Evolutionary conservation across 192 early-diverging fungal genomes (phyloP).

Genomic region (Mortierella hygrophila): DNA sequence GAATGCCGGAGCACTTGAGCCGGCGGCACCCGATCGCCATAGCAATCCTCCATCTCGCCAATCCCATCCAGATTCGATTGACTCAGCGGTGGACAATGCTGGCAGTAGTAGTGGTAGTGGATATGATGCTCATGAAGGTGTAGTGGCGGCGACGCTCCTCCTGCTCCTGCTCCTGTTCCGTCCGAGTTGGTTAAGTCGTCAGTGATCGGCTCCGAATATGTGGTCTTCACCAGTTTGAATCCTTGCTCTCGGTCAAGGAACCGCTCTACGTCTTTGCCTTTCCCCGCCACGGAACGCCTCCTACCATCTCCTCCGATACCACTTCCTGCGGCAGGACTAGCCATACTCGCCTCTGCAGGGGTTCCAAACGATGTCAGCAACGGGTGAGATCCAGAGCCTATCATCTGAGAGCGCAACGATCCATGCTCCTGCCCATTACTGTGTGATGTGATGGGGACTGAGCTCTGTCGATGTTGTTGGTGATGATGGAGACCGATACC

Average conservation of each 20-base stretch:
- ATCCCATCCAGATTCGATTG: slow-evolving; percentile 8
- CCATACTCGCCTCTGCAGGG: not conserved
- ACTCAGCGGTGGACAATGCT: slow-evolving; percentile 33
- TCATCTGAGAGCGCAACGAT: not conserved
- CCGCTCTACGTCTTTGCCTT: slow-evolving; percentile 17
- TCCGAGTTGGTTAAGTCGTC: not conserved
- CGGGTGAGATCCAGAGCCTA: slow-evolving; percentile 29
- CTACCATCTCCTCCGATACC: not conserved
- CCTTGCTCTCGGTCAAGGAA: not conserved
- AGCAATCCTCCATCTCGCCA: not conserved
- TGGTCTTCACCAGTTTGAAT: not conserved
- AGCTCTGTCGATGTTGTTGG: not conserved
- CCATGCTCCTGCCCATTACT: not conserved
- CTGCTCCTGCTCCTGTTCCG: not conserved
- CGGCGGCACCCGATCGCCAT: not conserved
- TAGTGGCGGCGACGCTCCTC: not conserved
- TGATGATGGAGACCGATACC: not conserved
- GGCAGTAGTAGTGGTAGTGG: slow-evolving; percentile 50
- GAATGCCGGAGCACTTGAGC: not conserved
- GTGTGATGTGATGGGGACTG: not conserved
- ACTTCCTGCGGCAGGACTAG: not conserved
- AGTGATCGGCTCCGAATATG: not conserved
- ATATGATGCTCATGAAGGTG: slow-evolving; percentile 48
- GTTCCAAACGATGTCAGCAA: slow-evolving; percentile 20
- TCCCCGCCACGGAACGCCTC: not conserved